Percentiles rank a stretch among this genome's conserved stretches.
phyloP scores from a whole-genome alignment of 2,329 filamentous ascomycete genomes.

The Hawksworthiomyces lignivorus region DNA sequence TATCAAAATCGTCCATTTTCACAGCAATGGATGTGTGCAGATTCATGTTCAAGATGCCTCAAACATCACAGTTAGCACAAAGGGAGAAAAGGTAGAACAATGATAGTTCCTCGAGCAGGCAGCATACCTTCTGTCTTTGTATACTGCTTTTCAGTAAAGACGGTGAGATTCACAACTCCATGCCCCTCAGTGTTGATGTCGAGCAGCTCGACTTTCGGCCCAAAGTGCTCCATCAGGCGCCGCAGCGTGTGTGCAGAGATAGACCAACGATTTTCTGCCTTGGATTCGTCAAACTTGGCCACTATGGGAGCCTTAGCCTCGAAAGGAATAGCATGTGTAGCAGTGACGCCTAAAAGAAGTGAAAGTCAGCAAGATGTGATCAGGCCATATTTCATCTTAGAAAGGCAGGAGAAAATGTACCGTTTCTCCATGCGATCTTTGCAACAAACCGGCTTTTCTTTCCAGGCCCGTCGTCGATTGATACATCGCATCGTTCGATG shows the following conservation, averaged over 20 bases:
- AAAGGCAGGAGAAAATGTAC: slow-evolving; percentile 26
- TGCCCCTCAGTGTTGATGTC: slow-evolving; percentile 70
- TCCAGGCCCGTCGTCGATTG: slow-evolving; percentile 62
- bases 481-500: slow-evolving; percentile 68
- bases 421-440: slow-evolving; percentile 67
- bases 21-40: slow-evolving; percentile 73
- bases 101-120: too few relatives aligned
- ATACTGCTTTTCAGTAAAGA: slow-evolving; percentile 68
- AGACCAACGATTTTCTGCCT: slow-evolving; percentile 62
- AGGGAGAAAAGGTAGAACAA: background rate
- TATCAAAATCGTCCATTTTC: slow-evolving; percentile 68
- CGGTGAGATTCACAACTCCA: slow-evolving; percentile 67
- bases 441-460: slow-evolving; percentile 67
- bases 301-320: slow-evolving; percentile 67
- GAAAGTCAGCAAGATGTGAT: too few relatives aligned
- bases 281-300: slow-evolving; percentile 62
- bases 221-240: slow-evolving; percentile 74
- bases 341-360: slow-evolving; percentile 55
- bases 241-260: slow-evolving; percentile 64
- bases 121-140: slow-evolving; percentile 57
- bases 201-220: slow-evolving; percentile 70
- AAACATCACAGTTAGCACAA: slow-evolving; percentile 1
- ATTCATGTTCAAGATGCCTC: slow-evolving; percentile 68
- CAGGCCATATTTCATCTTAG: too few relatives aligned
- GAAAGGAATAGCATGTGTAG: slow-evolving; percentile 69